Conservation (phyloP, 2,329 filamentous ascomycete species). For the Phialophora expanda region DNA sequence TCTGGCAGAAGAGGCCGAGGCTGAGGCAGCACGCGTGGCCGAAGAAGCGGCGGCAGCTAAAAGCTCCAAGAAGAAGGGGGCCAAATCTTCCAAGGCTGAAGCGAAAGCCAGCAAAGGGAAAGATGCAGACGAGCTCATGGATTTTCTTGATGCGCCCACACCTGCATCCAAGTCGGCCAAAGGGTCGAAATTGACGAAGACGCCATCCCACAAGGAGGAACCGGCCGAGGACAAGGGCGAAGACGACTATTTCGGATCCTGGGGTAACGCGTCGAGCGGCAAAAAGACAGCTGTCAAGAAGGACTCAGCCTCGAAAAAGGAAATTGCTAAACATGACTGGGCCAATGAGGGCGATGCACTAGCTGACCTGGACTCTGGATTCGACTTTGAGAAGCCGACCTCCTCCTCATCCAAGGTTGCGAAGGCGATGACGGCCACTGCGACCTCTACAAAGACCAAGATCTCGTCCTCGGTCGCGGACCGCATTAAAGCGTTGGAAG, state of each 20-base stretch:
- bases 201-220: constrained; percentile 39
- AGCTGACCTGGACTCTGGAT: constrained; percentile 47
- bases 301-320: constrained; percentile 47
- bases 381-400: constrained; percentile 45
- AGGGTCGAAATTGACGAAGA: constrained; percentile 38
- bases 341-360: constrained; percentile 51
- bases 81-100: constrained; percentile 37
- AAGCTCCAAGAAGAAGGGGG: constrained; percentile 42
- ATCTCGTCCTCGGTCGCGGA: constrained; percentile 58
- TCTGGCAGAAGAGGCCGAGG: constrained; percentile 43
- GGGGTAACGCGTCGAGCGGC: constrained; percentile 37
- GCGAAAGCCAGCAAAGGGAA: constrained; percentile 41
- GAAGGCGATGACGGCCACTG: constrained; percentile 45
- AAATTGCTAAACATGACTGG: constrained; percentile 51
- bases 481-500: constrained; percentile 57
- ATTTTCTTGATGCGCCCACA: constrained; percentile 43
- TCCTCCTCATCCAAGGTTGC: constrained; percentile 51
- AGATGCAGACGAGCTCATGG: constrained; percentile 44
- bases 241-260: constrained; percentile 41
- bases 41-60: constrained; percentile 48
- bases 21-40: constrained; percentile 42
- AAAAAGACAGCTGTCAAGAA: constrained; percentile 48
- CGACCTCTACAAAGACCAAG: constrained; percentile 50
- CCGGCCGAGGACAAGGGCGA: constrained; percentile 34
- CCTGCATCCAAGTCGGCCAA: constrained; percentile 30